Percentiles rank a stretch among this genome's conserved stretches.
Evolutionary conservation across 306 rosid species (phyloP).

Genomic region (Castanospermum australe): DNA sequence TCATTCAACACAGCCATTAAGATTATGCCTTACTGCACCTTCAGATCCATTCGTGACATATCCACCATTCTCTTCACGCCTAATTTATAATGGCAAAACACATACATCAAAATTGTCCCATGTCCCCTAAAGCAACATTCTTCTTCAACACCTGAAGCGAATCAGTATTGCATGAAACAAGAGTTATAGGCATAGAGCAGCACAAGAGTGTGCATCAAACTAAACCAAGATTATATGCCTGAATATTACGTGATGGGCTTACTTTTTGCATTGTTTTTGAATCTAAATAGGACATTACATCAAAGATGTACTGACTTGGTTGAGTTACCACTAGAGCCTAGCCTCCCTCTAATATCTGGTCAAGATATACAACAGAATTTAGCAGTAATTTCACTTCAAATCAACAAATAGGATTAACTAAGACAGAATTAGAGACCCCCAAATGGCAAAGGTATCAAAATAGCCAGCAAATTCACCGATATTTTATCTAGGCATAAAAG

Average conservation of each 20-base stretch:
- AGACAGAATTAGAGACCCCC: neutral
- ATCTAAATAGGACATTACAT: neutral
- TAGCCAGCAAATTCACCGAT: neutral
- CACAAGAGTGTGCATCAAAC: too few relatives aligned
- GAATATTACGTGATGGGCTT: neutral
- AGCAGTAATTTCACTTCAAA: neutral
- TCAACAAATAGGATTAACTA: neutral
- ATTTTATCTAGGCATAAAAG: too few relatives aligned
- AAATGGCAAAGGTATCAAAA: neutral
- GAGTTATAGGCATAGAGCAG: too few relatives aligned
- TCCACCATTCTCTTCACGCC: too few relatives aligned
- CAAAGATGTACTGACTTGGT: neutral
- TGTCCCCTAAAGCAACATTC: too few relatives aligned
- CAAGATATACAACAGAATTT: neutral
- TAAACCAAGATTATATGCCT: neutral
- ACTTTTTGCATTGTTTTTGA: neutral
- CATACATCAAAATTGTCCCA: too few relatives aligned
- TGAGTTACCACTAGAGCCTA: neutral
- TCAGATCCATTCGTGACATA: too few relatives aligned
- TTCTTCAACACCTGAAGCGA: too few relatives aligned
- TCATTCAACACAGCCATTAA: too few relatives aligned
- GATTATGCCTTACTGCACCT: too few relatives aligned
- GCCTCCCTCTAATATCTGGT: neutral
- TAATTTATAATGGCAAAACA: too few relatives aligned
- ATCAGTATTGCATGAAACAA: too few relatives aligned